Base-by-base conservation (phyloP, 768 basidiomycete species). In the Paxillus rubicundulus region DNA sequence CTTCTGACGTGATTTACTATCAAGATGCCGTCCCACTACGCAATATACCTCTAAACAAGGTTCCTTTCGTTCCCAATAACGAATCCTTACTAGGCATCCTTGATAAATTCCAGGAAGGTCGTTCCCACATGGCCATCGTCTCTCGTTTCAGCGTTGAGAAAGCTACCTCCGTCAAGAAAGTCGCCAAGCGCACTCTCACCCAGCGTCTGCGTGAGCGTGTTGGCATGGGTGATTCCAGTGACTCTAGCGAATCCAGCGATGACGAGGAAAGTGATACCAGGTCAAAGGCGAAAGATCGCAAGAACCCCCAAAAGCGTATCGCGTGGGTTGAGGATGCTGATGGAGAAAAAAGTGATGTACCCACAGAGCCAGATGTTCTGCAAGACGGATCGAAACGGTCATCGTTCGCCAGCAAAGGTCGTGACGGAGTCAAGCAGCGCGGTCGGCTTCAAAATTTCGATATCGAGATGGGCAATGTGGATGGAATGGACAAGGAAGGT, bases 51-150 rank as follows among this genome's bases (percentile, higher is more conserved):
- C 74, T 96, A 42, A 92, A 93, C 70, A 89, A 86, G 62, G 88
- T 94, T 6, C 88, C 86, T 0, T 89, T 87, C 48, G 89, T 95
- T 3, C 89, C 92, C 2, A 86, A 85, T 40, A 92, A 95, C 60
- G 89, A 92, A 68, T 81, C 92, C 20, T 74, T 96, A 1, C 78
- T 94, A 13, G 84, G 87, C 21, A 89, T 93, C 55, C 76, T 95
- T 30, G 92, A 94, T 67, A 86, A 78, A 54, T 95, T 95, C 68
- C 92, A 94, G 67, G 91, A 92, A 63, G 92, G 91, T 4, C 79
- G 90, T 28, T 90, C 87, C 38, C 92, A 96, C 65, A 94, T 96
- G 82, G 92, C 92, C 18, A 88, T 95, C 59, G 90, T 94, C 48
- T 85, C 84, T 55, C 82, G 89, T 41, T 82, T 88, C 59, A 87